Evolutionary conservation across 140 eudicot genomes (phyloP), one percentile per base, ranked within the genome.

Genomic region (Senecio squalidus): DNA sequence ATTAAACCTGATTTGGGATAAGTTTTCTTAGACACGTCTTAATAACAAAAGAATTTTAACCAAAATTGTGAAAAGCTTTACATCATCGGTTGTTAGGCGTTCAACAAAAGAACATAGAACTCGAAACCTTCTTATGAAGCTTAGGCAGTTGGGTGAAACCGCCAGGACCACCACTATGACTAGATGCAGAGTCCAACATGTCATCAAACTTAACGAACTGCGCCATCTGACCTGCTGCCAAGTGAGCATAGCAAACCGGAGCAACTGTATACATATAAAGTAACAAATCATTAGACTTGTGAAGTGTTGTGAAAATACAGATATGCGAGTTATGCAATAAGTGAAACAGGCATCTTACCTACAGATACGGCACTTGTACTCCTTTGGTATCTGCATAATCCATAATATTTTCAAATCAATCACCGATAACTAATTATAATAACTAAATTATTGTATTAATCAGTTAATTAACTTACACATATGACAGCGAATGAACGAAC

Each of bases 301-400:
- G 4, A 2, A 50, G 13, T 25, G 57, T 4, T 27, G 2, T 28
- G n/a, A 54, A 26, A 6, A 15, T 30, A 17, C 0, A 23, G 56
- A 50, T 50, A 23, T 3, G 3, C 1, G 10, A 30, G 14, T 30
- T 29, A 29, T 17, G 17, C n/a, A 55, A 33, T 9, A 31, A 55
- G 60, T 55, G 28, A 9, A 55, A 14, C 60, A 31, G n/a, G n/a
- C n/a, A n/a, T 33, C 33, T 38, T 39, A 88, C 96, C 96, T 11
- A 84, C 85, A 16, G 95, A 88, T 14, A 88, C 77, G 8, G 95
- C 95, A 17, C 80, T 84, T 1, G 96, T 84, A 73, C 96, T 88
- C 43, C 96, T 75, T 70, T 88, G 96, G 55, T 88, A 88, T 76
- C 95, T 88, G 86, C 61, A 78, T 54, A 31, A 66, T 40, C 30